Conservation (phyloP, 164 flowering plant genomes). For the Cinnamomum micranthum region DNA sequence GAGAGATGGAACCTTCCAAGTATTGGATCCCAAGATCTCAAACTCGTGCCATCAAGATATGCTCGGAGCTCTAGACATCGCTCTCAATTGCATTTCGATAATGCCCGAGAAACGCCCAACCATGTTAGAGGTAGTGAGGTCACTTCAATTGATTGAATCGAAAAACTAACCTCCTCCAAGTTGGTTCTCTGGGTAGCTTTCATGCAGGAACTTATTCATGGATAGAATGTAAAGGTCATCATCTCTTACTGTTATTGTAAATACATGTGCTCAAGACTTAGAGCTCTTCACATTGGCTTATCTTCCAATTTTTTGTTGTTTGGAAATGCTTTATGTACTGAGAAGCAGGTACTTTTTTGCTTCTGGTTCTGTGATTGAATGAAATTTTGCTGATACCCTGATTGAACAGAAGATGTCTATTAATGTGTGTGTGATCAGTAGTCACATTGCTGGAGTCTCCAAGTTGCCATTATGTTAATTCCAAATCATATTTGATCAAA, state of each 20-base stretch:
- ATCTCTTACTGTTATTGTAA: neutral
- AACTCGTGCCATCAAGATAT: slow-evolving; percentile 39
- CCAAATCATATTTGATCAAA: no score
- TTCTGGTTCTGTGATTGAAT: neutral
- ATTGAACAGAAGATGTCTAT: neutral
- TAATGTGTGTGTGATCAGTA: neutral
- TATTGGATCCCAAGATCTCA: slow-evolving; percentile 57
- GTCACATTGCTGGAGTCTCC: no score
- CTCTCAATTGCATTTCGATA: slow-evolving; percentile 68
- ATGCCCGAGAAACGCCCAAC: slow-evolving; percentile 74
- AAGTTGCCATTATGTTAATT: no score
- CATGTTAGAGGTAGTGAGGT: slow-evolving; percentile 56
- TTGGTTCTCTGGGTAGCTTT: slow-evolving; percentile 7
- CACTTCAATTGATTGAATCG: slow-evolving; percentile 47
- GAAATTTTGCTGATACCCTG: neutral
- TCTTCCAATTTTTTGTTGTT: slow-evolving; percentile 1
- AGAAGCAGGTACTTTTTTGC: neutral
- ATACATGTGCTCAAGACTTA: neutral
- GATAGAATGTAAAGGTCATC: slow-evolving; percentile 7
- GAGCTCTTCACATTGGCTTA: neutral
- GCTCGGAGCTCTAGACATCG: slow-evolving; percentile 62
- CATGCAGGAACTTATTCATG: slow-evolving; percentile 15
- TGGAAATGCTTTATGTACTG: neutral
- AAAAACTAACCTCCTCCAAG: slow-evolving; percentile 1
- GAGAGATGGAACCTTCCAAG: slow-evolving; percentile 48